phyloP scores from a whole-genome alignment of 2,329 filamentous ascomycete genomes.

The Phialophora tarda region DNA sequence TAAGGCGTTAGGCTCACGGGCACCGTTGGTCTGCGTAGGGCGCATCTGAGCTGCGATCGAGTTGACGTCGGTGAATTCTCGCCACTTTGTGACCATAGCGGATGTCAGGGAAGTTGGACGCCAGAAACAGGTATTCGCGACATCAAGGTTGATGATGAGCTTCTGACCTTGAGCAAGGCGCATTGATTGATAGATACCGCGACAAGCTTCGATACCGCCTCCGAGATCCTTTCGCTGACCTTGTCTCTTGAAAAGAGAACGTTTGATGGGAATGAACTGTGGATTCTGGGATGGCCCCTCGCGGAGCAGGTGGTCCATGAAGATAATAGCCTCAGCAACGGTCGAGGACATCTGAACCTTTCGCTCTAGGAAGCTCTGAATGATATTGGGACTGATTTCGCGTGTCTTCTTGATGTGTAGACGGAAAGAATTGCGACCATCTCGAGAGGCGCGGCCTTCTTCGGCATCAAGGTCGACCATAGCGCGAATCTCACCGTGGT shows the following conservation, averaged over 20 bases:
- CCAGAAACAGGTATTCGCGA: conserved; percentile 93
- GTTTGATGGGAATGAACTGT: conserved; percentile 71
- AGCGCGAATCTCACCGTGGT: conserved; percentile 58
- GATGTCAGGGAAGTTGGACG: conserved; percentile 49
- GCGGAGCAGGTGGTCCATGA: conserved; percentile 86
- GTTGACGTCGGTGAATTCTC: conserved; percentile 42
- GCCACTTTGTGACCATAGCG: conserved; percentile 45
- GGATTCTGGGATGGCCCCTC: conserved; percentile 70
- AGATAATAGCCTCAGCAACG: conserved; percentile 82
- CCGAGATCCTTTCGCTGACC: conserved; percentile 63
- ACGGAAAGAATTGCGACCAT: conserved; percentile 59
- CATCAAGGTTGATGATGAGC: conserved; percentile 84
- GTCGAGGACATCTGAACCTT: conserved; percentile 66
- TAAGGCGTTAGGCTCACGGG: conserved; percentile 37
- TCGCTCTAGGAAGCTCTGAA: conserved; percentile 70
- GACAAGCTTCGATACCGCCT: conserved; percentile 74
- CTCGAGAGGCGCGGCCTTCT: conserved; percentile 50
- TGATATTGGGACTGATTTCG: conserved; percentile 68
- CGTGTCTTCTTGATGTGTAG: conserved; percentile 69
- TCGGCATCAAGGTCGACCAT: conserved; percentile 76
- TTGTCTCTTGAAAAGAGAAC: conserved; percentile 74
- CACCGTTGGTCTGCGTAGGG: conserved; percentile 32
- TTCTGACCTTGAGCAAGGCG: conserved; percentile 69
- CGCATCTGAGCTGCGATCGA: conserved; percentile 39
- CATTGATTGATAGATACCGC: conserved; percentile 87